These are phyloP conservation scores for Nyssa sinensis DNA, from an alignment of 148 eudicot species.

Conservation along the genomic window DNA sequence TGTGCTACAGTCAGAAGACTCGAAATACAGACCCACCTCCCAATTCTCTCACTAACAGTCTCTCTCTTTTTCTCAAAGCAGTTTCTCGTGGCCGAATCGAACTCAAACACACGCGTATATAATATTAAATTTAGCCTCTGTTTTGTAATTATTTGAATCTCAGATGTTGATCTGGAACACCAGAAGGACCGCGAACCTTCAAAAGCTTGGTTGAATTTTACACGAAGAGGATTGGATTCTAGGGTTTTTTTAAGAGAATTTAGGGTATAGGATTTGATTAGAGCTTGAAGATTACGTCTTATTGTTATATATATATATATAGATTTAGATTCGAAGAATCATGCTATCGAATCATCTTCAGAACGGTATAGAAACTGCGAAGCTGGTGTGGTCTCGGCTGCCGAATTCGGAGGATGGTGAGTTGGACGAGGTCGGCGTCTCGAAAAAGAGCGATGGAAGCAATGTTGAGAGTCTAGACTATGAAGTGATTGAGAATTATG, in stretches of 20 bases:
- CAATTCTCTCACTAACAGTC: background rate
- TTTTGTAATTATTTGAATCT: background rate
- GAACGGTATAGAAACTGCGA: slow-evolving; percentile 78
- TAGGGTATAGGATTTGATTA: slow-evolving; percentile 8
- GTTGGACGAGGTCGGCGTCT: slow-evolving; percentile 35
- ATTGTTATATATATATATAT: background rate
- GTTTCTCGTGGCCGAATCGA: background rate
- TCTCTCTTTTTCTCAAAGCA: slow-evolving; percentile 11
- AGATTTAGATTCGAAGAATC: background rate
- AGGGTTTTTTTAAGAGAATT: background rate
- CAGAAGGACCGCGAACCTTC: background rate
- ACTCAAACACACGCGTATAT: background rate
- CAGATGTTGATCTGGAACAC: background rate
- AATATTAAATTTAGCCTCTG: background rate
- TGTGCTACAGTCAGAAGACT: background rate
- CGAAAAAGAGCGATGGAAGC: slow-evolving; percentile 42
- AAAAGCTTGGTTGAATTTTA: background rate
- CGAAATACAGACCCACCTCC: slow-evolving; percentile 1
- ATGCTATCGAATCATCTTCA: slow-evolving; percentile 81
- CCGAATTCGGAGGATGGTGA: slow-evolving; percentile 69
- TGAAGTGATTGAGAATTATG: slow-evolving; percentile 87
- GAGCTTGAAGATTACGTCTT: background rate
- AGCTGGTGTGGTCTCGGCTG: slow-evolving; percentile 70
- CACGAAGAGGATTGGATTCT: background rate
- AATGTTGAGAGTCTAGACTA: slow-evolving; percentile 86